A percentile compares a stretch with the other conserved stretches of the same genome.
These are phyloP conservation scores for Orobanche coerulescens DNA, from an alignment of 257 asterid species.

Conservation along the genomic window DNA sequence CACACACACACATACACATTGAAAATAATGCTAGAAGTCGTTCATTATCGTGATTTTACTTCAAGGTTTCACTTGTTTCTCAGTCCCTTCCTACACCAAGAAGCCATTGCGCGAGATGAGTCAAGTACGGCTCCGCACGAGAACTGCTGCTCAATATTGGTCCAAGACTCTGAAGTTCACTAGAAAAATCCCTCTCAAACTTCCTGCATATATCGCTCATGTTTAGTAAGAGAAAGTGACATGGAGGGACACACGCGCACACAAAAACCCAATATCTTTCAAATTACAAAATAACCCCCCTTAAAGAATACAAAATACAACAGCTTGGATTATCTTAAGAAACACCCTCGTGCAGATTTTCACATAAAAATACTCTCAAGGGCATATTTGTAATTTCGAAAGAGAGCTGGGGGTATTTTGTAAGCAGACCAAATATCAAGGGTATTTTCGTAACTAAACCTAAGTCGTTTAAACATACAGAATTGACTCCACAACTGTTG, in stretches of 20 bases:
- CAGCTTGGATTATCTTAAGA: too few relatives aligned
- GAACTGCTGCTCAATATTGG: constrained; percentile 90
- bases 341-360: too few relatives aligned
- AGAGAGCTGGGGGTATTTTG: background rate
- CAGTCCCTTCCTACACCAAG: constrained; percentile 86
- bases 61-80: constrained; percentile 18
- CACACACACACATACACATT: background rate
- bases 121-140: constrained; percentile 80
- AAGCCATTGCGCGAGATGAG: constrained; percentile 97
- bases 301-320: background rate
- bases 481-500: constrained; percentile 52
- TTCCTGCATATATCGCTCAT: constrained; percentile 47
- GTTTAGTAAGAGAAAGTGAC: background rate
- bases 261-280: background rate
- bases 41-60: background rate
- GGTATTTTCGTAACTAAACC: background rate
- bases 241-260: background rate
- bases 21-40: background rate
- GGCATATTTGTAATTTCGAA: background rate
- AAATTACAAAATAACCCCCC: background rate
- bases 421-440: background rate
- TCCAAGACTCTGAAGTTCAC: constrained; percentile 76
- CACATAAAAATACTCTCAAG: background rate
- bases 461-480: constrained; percentile 39
- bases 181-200: constrained; percentile 69